Evolutionary conservation across 257 asterid genomes (phyloP).

Genomic region (Paulownia fortunei): DNA sequence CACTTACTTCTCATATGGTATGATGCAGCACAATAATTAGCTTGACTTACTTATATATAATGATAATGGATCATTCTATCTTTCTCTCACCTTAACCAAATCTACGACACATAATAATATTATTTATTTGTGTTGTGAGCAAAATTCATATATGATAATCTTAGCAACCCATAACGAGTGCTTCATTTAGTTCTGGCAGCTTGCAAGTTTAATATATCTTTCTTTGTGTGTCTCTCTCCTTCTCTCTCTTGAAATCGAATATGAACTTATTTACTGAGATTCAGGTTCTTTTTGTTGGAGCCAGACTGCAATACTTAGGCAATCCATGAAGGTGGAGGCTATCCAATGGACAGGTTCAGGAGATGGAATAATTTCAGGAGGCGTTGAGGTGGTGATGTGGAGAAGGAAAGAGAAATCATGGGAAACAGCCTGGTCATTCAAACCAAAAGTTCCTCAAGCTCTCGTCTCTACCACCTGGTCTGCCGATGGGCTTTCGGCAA

Average conservation of each 20-base stretch:
- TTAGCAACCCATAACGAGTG: not conserved
- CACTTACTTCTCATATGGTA: not conserved
- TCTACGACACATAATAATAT: not conserved
- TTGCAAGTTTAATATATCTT: constrained; percentile 16
- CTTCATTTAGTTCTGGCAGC: constrained; percentile 2
- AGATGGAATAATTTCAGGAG: constrained; percentile 88
- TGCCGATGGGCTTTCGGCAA: constrained; percentile 73
- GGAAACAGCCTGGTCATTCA: constrained; percentile 93
- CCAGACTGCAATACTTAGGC: constrained; percentile 83
- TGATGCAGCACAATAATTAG: not conserved
- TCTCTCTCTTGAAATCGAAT: constrained; percentile 46
- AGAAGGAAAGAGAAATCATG: constrained; percentile 70
- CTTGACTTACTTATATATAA: not conserved
- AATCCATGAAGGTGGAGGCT: constrained; percentile 75
- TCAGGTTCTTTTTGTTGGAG: constrained; percentile 99
- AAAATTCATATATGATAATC: constrained; percentile 7
- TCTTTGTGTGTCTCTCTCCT: constrained; percentile 8
- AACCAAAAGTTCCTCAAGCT: constrained; percentile 72
- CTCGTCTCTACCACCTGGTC: constrained; percentile 86
- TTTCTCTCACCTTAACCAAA: not conserved
- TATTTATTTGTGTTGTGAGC: not conserved
- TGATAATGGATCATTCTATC: not conserved
- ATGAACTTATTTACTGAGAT: constrained; percentile 91
- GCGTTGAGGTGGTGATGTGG: constrained; percentile 86
- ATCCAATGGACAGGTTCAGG: constrained; percentile 97